Percentiles rank a stretch among this genome's conserved stretches.
phyloP scores from a whole-genome alignment of 108 stramenopile genomes.

The Nitzschia sp. region DNA sequence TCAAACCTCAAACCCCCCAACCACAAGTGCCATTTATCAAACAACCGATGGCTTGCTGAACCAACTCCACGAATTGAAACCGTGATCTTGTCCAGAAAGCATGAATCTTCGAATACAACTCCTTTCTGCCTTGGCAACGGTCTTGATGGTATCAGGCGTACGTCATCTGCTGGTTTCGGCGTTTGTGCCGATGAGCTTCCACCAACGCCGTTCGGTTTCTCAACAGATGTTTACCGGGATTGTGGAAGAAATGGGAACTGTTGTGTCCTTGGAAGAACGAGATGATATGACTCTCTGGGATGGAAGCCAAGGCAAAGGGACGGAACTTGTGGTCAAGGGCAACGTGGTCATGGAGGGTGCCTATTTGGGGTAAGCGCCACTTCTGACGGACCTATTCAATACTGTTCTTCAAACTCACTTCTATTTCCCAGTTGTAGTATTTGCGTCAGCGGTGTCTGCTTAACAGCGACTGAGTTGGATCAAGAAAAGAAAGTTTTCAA shows the following conservation, averaged over 20 bases:
- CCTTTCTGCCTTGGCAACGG: not conserved
- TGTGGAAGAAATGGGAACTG: conserved; percentile 97
- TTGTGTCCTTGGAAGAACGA: conserved; percentile 71
- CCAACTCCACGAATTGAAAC: too few species aligned
- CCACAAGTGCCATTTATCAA: too few species aligned
- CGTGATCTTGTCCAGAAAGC: too few species aligned
- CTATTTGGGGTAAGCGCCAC: conserved; percentile 77
- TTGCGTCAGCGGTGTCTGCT: conserved; percentile 97
- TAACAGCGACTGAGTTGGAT: conserved; percentile 89
- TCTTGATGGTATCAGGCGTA: conserved; percentile 5
- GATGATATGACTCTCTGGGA: conserved; percentile 95
- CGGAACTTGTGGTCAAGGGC: conserved; percentile 78
- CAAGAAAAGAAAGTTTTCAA: conserved; percentile 63
- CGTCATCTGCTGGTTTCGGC: not conserved
- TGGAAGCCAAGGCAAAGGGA: conserved; percentile 77
- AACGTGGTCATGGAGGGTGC: conserved; percentile 89
- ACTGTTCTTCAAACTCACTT: not conserved
- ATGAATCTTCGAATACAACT: not conserved
- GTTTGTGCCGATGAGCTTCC: not conserved
- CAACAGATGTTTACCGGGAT: conserved; percentile 97
- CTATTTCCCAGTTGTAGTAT: conserved; percentile 87
- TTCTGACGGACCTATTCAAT: not conserved
- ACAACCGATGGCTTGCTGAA: too few species aligned
- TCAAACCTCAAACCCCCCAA: too few species aligned
- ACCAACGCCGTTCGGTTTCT: not conserved